Conservation (phyloP, 2,329 filamentous ascomycete genomes). For the Proliferodiscus dingleyae region DNA sequence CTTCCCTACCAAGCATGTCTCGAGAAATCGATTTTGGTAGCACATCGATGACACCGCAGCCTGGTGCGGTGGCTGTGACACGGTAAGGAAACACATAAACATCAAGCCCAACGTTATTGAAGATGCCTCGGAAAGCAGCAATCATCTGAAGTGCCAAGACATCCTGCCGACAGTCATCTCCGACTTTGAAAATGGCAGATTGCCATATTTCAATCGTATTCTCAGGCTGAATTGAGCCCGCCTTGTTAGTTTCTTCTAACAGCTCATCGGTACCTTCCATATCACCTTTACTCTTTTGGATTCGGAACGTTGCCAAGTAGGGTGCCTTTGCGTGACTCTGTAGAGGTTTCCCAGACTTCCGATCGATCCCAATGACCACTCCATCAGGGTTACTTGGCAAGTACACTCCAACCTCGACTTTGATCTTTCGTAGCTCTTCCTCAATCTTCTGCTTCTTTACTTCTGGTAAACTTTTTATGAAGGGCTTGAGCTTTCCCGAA, state of each 20-base stretch:
- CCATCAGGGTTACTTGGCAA: constrained; percentile 95
- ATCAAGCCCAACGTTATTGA: constrained; percentile 89
- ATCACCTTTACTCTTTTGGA: constrained; percentile 68
- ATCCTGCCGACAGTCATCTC: constrained; percentile 96
- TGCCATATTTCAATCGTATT: constrained; percentile 94
- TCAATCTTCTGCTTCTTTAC: constrained; percentile 99
- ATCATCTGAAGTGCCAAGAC: constrained; percentile 97
- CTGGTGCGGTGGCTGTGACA: constrained; percentile 93
- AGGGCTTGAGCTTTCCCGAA: constrained; percentile 90
- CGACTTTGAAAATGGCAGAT: constrained; percentile 98
- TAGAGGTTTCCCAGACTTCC: constrained; percentile 93
- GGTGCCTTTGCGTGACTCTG: constrained; percentile 98
- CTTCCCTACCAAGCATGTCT: constrained; percentile 97
- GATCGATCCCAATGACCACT: constrained; percentile 94
- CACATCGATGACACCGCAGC: constrained; percentile 97
- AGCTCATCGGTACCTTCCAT: constrained; percentile 49
- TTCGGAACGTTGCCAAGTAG: constrained; percentile 98
- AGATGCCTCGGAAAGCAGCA: constrained; percentile 93
- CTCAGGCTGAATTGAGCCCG: constrained; percentile 33
- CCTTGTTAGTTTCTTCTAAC: constrained; percentile 43
- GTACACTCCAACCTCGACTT: constrained; percentile 95
- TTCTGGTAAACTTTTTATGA: constrained; percentile 85
- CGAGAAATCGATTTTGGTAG: constrained; percentile 96
- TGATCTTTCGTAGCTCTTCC: constrained; percentile 94
- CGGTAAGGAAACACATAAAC: constrained; percentile 97